These are phyloP conservation scores for Salix viminalis DNA, from an alignment of 345 rosid species.

Conservation along the genomic window DNA sequence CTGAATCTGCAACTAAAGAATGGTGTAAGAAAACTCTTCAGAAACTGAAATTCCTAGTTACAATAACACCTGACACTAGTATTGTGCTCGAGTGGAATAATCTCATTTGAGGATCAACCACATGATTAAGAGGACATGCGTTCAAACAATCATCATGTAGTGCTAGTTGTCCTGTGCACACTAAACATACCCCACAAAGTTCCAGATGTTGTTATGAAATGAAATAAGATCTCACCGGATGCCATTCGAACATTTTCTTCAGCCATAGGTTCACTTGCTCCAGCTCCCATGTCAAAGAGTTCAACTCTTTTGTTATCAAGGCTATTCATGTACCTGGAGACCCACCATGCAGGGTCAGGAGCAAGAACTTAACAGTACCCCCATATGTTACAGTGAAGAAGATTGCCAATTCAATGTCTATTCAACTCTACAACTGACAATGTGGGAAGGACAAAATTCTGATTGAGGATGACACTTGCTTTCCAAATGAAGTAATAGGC, in stretches of 20 bases:
- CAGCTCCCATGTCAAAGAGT: slow-evolving; percentile 89
- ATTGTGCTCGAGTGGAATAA: too few species aligned
- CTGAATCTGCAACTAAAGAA: not conserved
- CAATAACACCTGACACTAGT: not conserved
- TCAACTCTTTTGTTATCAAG: slow-evolving; percentile 91
- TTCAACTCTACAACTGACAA: not conserved
- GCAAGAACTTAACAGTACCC: slow-evolving; percentile 7
- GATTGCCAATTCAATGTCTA: not conserved
- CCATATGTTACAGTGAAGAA: not conserved
- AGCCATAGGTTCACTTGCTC: slow-evolving; percentile 78
- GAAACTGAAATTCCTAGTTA: not conserved
- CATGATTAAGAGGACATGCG: too few species aligned
- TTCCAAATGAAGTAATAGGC: not conserved
- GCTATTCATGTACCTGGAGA: slow-evolving; percentile 73
- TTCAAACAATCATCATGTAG: too few species aligned
- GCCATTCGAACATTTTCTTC: slow-evolving; percentile 90
- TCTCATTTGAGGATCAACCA: too few species aligned
- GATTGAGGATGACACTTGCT: not conserved
- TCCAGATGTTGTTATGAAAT: not conserved
- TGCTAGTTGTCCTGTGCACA: not conserved
- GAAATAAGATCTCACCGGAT: slow-evolving; percentile 49
- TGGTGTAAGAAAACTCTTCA: not conserved
- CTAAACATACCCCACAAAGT: not conserved
- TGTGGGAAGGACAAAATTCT: not conserved
- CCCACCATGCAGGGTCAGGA: slow-evolving; percentile 10